phyloP scores from a whole-genome alignment of 2,329 filamentous ascomycete genomes.

The Botrytis deweyae region DNA sequence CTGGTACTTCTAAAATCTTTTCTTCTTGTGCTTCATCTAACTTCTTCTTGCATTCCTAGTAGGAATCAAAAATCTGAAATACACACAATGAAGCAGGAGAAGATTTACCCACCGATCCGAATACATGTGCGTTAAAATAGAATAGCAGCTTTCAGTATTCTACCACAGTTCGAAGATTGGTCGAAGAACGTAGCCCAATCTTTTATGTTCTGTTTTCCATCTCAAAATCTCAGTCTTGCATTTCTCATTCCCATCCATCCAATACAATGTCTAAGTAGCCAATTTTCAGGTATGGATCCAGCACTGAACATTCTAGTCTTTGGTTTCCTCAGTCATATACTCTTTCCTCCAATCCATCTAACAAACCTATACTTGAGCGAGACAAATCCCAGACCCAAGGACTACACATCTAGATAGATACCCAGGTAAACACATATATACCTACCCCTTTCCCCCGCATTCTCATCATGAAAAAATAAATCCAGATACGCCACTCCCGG shows the following conservation, averaged over 20 bases:
- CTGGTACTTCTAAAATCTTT: background rate
- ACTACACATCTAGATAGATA: background rate
- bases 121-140: background rate
- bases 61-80: background rate
- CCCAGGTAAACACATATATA: background rate
- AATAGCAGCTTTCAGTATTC: background rate
- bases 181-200: background rate
- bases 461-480: too few relatives aligned
- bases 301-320: background rate
- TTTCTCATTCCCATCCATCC: background rate
- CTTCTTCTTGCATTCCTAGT: background rate
- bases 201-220: background rate
- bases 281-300: background rate
- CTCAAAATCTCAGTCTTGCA: background rate
- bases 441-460: too few relatives aligned
- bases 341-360: background rate
- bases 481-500: background rate
- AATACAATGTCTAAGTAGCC: background rate
- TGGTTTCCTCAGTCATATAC: fast-evolving
- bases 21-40: background rate
- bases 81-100: background rate
- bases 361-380: too few relatives aligned
- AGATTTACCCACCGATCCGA: fast-evolving
- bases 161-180: background rate
- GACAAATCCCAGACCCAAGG: too few relatives aligned